Evolutionary conservation across 176 grass and related monocot genomes (phyloP).

Genomic region (Chrysopogon serrulatus): DNA sequence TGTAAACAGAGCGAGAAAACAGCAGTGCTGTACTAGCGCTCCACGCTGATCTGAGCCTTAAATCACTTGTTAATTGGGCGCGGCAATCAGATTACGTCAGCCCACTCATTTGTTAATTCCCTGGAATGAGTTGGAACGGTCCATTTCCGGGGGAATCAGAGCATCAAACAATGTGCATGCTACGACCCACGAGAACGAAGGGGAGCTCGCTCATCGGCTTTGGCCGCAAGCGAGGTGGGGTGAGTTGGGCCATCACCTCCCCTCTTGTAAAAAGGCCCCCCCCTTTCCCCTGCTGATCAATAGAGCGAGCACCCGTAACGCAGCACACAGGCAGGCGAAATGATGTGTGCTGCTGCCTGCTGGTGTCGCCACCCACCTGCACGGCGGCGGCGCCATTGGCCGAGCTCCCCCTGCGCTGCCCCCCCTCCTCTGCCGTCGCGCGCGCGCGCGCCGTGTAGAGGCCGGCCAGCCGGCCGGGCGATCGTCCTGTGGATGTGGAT

Average conservation of each 20-base stretch:
- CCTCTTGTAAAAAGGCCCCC: not conserved
- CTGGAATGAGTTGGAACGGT: constrained; percentile 8
- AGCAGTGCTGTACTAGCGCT: not conserved
- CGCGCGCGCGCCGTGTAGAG: constrained; percentile 36
- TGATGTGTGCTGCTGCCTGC: constrained; percentile 10
- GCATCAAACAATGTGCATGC: constrained; percentile 36
- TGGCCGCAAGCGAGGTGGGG: constrained; percentile 6
- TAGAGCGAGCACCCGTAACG: not conserved
- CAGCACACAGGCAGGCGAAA: not conserved
- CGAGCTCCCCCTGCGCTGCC: not conserved
- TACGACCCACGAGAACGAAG: not conserved
- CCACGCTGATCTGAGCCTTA: constrained; percentile 14
- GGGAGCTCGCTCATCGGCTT: constrained; percentile 16
- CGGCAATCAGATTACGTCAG: constrained; percentile 33
- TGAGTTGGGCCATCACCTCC: constrained; percentile 3
- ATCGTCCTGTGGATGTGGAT: not conserved
- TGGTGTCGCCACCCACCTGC: constrained; percentile 27
- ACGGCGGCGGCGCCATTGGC: constrained; percentile 41
- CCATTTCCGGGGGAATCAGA: constrained; percentile 18
- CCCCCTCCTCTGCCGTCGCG: not conserved
- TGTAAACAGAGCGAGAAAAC: not conserved
- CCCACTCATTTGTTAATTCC: constrained; percentile 37
- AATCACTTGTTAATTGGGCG: constrained; percentile 27
- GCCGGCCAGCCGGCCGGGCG: too few relatives aligned
- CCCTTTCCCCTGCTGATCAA: constrained; percentile 8